Conservation (phyloP, 306 rosid genomes). For the Morella rubra region DNA sequence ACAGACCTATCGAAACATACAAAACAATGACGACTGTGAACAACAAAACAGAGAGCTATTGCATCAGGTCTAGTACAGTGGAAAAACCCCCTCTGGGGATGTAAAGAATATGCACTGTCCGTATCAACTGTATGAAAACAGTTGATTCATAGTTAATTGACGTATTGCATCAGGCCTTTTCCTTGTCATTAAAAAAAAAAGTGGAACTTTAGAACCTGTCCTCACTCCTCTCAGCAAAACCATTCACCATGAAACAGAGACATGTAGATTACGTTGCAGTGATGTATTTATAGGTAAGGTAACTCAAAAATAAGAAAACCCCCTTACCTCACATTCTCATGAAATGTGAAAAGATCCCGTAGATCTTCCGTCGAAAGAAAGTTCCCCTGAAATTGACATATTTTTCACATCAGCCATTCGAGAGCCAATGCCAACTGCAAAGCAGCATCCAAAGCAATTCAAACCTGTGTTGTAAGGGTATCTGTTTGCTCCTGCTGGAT, state of each 20-base stretch:
- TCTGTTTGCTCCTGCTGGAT: constrained; percentile 81
- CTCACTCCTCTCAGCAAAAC: not conserved
- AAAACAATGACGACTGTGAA: not conserved
- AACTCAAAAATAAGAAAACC: constrained; percentile 15
- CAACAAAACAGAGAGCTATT: not conserved
- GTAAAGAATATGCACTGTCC: not conserved
- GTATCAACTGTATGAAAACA: not conserved
- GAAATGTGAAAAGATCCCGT: constrained; percentile 85
- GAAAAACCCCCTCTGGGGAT: not conserved
- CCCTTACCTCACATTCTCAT: constrained; percentile 66
- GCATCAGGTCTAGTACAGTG: not conserved
- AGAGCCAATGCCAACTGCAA: constrained; percentile 25
- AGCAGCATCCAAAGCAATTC: constrained; percentile 25
- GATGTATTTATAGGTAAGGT: constrained; percentile 6
- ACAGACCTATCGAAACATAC: constrained; percentile 2
- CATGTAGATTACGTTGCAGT: not conserved
- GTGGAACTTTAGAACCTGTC: not conserved
- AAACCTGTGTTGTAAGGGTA: constrained; percentile 56
- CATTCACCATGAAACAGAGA: not conserved
- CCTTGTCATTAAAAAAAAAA: too few relatives aligned
- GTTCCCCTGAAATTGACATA: constrained; percentile 57
- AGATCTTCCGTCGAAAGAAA: constrained; percentile 83
- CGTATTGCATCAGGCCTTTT: too few relatives aligned
- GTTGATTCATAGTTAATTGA: not conserved
- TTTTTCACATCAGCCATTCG: constrained; percentile 20